Base-by-base conservation (phyloP, 83 land plant genomes). In the Picea mariana region DNA sequence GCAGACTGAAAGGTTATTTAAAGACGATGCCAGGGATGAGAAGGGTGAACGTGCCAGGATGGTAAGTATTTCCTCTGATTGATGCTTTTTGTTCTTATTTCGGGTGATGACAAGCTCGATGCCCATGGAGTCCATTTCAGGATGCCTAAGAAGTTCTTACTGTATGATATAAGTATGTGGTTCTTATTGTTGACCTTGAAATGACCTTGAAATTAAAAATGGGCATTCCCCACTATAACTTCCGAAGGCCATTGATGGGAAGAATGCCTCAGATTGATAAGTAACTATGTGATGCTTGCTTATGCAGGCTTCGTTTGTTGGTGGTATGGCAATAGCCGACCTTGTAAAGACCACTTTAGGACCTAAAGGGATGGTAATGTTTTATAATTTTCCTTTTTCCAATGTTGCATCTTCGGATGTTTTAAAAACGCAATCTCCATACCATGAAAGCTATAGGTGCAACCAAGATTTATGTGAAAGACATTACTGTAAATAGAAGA, bases 311-410 rank as follows among this genome's bases (percentile, higher is more conserved):
- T 95, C 99, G 7, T 97, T 95, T 84, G 85, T 97, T 88, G 99
- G 98, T 62, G 99, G 98, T 20, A 92, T 97, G 92, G 98, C 99
- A 31, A 95, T 97, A 82, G 93, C 96, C 67, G 98, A 97, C 81
- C 88, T 97, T 82, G 94, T 97, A 27, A 97, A 97, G 89, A 97
- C 95, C 52, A 97, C 99, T 11, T 75, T 97, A 68, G 99, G 99
- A 15, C 99, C 99, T 16, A 97, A 97, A 81, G 98, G 99, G 85
- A 97, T 97, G 98, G 98, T 97, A 84, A 75, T 79, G 40, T n/a
- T 58, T 81, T 67, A 79, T 76, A 52, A 8, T 59, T 65, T 73
- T 59, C 42, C 13, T 31, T 44, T 20, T 77, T 81, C 15, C 72
- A 31, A 77, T 69, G 52, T 80, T 72, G 62, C 69, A 21, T 67